Conservation (phyloP, 2,329 filamentous ascomycete species). For the Elsinoe necatrix region DNA sequence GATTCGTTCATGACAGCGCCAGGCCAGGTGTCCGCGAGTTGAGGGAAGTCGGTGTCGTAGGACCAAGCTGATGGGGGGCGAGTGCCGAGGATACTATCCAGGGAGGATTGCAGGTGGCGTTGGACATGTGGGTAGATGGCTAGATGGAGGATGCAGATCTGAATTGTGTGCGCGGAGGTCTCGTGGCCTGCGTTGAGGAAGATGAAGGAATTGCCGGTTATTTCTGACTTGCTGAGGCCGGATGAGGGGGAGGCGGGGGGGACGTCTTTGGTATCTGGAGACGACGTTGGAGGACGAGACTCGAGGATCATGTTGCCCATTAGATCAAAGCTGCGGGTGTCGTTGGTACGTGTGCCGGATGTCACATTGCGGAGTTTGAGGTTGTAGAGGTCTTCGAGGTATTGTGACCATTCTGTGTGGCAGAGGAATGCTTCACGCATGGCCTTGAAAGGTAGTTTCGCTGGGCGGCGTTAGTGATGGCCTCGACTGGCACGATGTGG, state of each 20-base stretch:
- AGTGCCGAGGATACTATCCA: background rate
- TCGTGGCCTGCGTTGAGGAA: conserved; percentile 13
- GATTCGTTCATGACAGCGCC: conserved; percentile 11
- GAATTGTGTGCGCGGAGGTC: conserved; percentile 12
- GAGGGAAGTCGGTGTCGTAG: conserved; percentile 7
- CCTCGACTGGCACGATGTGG: background rate
- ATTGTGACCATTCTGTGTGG: background rate
- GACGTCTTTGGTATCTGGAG: background rate
- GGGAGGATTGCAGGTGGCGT: background rate
- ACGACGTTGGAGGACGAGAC: background rate
- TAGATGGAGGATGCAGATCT: conserved; percentile 8
- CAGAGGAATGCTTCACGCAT: background rate
- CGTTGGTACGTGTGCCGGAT: background rate
- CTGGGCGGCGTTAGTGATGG: background rate
- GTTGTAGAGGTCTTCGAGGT: conserved; percentile 4
- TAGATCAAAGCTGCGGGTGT: background rate
- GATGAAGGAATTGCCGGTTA: conserved; percentile 10
- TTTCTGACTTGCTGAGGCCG: conserved; percentile 4
- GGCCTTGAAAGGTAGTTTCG: background rate
- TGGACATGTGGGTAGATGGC: conserved; percentile 11
- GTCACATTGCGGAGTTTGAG: background rate
- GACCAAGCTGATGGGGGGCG: background rate
- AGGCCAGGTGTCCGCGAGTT: background rate
- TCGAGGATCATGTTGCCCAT: conserved; percentile 9
- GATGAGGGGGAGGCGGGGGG: background rate